Percentiles rank a stretch among this genome's conserved stretches.
These are phyloP conservation scores for Pinus tabuliformis DNA, from an alignment of 75 land plant genomes.

Conservation along the genomic window DNA sequence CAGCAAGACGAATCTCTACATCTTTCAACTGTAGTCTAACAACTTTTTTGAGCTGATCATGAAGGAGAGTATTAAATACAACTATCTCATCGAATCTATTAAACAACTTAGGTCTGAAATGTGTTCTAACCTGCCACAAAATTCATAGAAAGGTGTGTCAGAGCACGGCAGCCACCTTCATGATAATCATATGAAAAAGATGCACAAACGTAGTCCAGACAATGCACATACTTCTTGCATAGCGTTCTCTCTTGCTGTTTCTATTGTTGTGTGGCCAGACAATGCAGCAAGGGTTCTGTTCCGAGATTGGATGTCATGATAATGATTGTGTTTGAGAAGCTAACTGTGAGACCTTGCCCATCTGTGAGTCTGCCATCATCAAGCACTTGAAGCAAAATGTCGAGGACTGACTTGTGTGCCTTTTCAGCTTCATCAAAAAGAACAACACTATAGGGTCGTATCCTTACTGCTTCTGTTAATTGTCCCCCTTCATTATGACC, in stretches of 20 bases:
- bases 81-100: slow-evolving; percentile 97
- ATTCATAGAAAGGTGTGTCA: background rate
- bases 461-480: slow-evolving; percentile 89
- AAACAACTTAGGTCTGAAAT: slow-evolving; percentile 90
- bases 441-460: slow-evolving; percentile 95
- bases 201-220: background rate
- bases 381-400: slow-evolving; percentile 84
- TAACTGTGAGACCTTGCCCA: slow-evolving; percentile 95
- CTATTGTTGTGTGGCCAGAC: slow-evolving; percentile 60
- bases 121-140: slow-evolving; percentile 64
- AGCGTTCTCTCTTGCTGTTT: slow-evolving; percentile 64
- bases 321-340: slow-evolving; percentile 83
- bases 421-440: slow-evolving; percentile 98
- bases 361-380: slow-evolving; percentile 98
- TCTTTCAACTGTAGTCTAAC: slow-evolving; percentile 94
- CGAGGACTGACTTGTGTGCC: slow-evolving; percentile 85
- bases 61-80: slow-evolving; percentile 84
- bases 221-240: slow-evolving; percentile 66
- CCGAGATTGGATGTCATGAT: slow-evolving; percentile 98
- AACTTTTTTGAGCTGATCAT: slow-evolving; percentile 82
- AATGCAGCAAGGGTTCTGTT: slow-evolving; percentile 87
- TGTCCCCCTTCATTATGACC: slow-evolving; percentile 98
- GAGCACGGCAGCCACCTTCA: background rate
- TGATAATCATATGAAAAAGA: slow-evolving; percentile 1
- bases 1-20: slow-evolving; percentile 84